phyloP scores from a whole-genome alignment of 1,284 basidiomycete genomes.

The Tranzscheliella williamsii region DNA sequence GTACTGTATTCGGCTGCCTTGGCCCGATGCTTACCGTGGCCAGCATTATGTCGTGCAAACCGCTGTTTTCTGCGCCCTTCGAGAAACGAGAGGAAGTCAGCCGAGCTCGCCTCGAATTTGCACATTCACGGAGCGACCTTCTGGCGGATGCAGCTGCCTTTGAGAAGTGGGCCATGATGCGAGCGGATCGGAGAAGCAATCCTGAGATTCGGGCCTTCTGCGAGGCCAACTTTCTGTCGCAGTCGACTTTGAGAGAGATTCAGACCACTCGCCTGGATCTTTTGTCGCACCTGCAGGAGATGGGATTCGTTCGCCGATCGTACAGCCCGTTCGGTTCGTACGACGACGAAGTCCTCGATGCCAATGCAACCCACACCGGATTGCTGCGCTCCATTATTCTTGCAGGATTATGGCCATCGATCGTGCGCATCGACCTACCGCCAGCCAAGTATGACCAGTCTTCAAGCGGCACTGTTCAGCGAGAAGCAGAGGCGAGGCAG shows the following conservation, averaged over 20 bases:
- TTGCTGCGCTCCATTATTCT: conserved; percentile 49
- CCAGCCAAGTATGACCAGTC: conserved; percentile 51
- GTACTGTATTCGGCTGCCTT: conserved; percentile 55
- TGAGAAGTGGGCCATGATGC: conserved; percentile 69
- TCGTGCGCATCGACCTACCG: conserved; percentile 49
- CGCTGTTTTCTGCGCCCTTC: conserved; percentile 78
- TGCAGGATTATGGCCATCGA: conserved; percentile 65
- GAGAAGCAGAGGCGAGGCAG: conserved; percentile 46
- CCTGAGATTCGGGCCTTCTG: conserved; percentile 71
- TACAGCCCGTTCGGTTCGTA: conserved; percentile 42
- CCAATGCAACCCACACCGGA: conserved; percentile 33
- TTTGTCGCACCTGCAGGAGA: conserved; percentile 71
- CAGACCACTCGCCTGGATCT: conserved; percentile 78
- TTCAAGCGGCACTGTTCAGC: conserved; percentile 49
- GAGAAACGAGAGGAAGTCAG: conserved; percentile 80
- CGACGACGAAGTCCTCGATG: conserved; percentile 60
- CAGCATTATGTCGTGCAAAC: conserved; percentile 82
- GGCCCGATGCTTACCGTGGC: conserved; percentile 63
- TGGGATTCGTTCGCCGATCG: conserved; percentile 70
- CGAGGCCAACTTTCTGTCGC: conserved; percentile 85
- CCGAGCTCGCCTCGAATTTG: conserved; percentile 60
- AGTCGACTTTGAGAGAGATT: conserved; percentile 77
- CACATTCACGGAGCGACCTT: conserved; percentile 74
- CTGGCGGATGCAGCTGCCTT: conserved; percentile 81
- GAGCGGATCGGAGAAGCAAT: conserved; percentile 65